These are phyloP conservation scores for Creolimax fragrantissima DNA, from an alignment of 78 protist genomes.

Conservation along the genomic window DNA sequence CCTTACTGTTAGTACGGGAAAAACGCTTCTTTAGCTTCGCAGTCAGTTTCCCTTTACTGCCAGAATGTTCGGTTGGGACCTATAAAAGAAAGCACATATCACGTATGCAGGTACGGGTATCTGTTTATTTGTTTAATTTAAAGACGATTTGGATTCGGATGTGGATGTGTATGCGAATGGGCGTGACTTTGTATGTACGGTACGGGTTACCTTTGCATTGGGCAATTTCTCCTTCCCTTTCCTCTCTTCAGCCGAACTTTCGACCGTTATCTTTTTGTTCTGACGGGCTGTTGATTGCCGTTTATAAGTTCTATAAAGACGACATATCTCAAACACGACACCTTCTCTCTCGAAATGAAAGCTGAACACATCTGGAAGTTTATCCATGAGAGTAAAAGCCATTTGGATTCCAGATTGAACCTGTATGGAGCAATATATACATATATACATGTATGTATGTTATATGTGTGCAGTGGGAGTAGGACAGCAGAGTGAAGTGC, in stretches of 20 bases:
- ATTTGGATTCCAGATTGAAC: constrained; percentile 15
- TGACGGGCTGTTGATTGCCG: background rate
- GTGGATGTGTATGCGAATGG: background rate
- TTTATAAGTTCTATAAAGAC: background rate
- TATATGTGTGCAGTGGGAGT: too few species aligned
- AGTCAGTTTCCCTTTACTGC: too few species aligned
- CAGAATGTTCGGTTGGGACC: too few species aligned
- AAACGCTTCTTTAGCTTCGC: too few species aligned
- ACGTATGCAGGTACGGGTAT: too few species aligned
- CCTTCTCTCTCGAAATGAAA: constrained; percentile 45
- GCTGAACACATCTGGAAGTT: constrained; percentile 32
- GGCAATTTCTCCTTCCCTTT: background rate
- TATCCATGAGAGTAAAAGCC: background rate
- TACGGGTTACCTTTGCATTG: background rate
- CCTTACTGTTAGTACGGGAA: too few species aligned
- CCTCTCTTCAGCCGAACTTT: background rate
- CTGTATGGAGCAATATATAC: background rate
- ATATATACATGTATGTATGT: too few species aligned
- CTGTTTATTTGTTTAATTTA: too few species aligned
- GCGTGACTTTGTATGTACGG: background rate
- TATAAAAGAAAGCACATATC: too few species aligned
- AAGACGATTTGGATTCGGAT: too few species aligned
- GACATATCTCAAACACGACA: constrained; percentile 19
- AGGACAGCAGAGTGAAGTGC: too few species aligned
- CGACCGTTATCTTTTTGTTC: background rate